phyloP scores from a whole-genome alignment of 257 asterid species.

The Plectranthus barbatus region DNA sequence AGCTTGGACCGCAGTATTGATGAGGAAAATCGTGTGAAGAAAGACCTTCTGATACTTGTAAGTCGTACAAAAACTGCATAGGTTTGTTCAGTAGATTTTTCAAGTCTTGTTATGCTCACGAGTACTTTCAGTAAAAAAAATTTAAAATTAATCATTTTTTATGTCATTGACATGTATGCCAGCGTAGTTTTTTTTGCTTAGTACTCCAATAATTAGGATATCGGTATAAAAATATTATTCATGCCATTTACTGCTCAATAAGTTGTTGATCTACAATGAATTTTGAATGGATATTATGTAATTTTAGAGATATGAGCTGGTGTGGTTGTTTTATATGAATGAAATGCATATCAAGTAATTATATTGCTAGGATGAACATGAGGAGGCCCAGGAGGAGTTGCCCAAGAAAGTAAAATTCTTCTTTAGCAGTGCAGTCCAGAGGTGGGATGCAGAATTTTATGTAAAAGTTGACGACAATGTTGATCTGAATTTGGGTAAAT shows the following conservation, averaged over 20 bases:
- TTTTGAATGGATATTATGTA: neutral
- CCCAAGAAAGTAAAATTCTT: constrained; percentile 81
- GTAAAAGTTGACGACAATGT: constrained; percentile 77
- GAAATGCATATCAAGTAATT: neutral
- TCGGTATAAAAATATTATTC: neutral
- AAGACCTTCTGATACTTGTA: constrained; percentile 89
- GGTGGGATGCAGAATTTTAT: constrained; percentile 93
- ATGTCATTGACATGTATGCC: no score
- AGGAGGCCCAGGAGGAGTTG: constrained; percentile 87
- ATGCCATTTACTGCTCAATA: neutral
- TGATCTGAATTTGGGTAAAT: constrained; percentile 75
- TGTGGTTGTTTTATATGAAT: neutral
- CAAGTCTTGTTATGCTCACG: neutral
- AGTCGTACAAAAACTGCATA: constrained; percentile 18
- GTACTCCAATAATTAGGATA: neutral
- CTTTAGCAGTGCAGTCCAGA: constrained; percentile 81
- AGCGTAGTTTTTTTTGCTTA: constrained; percentile 4
- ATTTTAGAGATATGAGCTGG: neutral
- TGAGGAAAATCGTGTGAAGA: constrained; percentile 50
- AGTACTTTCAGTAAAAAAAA: neutral
- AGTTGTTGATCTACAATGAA: neutral
- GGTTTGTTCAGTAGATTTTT: neutral
- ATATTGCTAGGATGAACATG: constrained; percentile 61
- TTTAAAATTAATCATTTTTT: no score
- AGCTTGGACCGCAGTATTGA: constrained; percentile 92